Conservation (phyloP, 129 eudicot species). For the Lactuca sativa region DNA sequence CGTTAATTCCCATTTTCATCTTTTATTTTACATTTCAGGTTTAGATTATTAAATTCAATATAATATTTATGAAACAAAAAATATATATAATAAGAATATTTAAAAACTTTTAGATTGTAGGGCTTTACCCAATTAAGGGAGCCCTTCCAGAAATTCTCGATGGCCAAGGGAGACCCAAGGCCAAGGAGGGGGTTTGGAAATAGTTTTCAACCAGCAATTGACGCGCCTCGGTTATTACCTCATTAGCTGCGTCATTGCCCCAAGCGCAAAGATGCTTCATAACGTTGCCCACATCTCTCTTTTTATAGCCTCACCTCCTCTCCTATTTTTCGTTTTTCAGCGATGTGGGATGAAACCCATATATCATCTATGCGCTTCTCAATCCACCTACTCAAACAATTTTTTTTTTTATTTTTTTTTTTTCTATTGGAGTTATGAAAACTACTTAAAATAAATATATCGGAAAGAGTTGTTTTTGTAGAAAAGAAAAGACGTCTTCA, state of each 20-base stretch:
- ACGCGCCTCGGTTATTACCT: slow-evolving; percentile 56
- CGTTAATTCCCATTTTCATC: background rate
- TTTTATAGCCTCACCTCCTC: background rate
- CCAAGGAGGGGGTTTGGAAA: slow-evolving; percentile 60
- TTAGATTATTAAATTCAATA: too few relatives aligned
- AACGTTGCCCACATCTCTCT: background rate
- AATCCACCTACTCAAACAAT: too few relatives aligned
- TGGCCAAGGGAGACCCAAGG: slow-evolving; percentile 23
- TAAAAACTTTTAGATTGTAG: background rate
- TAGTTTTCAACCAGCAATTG: slow-evolving; percentile 59
- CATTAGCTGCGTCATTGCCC: slow-evolving; percentile 34
- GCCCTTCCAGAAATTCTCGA: slow-evolving; percentile 34
- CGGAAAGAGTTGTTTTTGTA: too few relatives aligned
- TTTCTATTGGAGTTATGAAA: too few relatives aligned
- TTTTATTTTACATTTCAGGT: too few relatives aligned
- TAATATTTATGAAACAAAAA: too few relatives aligned
- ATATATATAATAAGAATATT: too few relatives aligned
- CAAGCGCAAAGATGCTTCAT: slow-evolving; percentile 26
- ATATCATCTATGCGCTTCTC: too few relatives aligned
- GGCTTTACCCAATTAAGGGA: slow-evolving; percentile 25
- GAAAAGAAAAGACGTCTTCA: too few relatives aligned
- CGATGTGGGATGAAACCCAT: slow-evolving; percentile 16
- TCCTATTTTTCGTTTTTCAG: background rate
- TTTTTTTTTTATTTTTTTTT: too few relatives aligned
- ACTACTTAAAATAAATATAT: too few relatives aligned